Evolutionary conservation across 208 protist species (phyloP), one percentile per base, ranked within the genome.

Genomic region (Angomonas deanei): DNA sequence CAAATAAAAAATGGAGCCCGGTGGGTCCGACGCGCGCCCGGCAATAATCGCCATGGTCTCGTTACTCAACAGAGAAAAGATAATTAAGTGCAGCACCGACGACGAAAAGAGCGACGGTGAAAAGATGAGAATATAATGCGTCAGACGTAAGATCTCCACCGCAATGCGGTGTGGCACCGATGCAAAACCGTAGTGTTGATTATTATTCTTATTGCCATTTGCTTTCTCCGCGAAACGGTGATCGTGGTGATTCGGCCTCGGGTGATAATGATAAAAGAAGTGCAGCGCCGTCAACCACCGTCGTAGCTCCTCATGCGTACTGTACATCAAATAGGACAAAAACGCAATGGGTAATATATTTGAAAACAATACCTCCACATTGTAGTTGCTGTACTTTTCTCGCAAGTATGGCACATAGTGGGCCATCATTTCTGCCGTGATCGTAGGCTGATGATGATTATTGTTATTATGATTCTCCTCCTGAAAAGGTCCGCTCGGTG

Each of bases 341-440:
- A 92, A 79, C 0, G 85, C 82, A 26, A 94, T 64, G 0, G 84
- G 69, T 36, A 94, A 42, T 24, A 94, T 73, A 61, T 50, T 50
- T 50, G 13, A 19, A 50, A 50, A 50, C 23, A 50, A 50, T 23
- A 50, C 13, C 13, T 50, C 42, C 5, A 50, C 13, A 23, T 50
- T 50, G 15, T 50, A 5, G 17, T 26, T 26, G 42, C 23, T 19
- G 42, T 50, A 50, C 19, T 50, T 50, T 50, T 50, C 42, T 50
- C 8, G 17, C 42, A 19, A n/a, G 42, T 26, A n/a, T 26, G 42
- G 19, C 42, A 23, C 42, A n/a, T n/a, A n/a, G n/a, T n/a, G n/a
- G n/a, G n/a, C n/a, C n/a, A n/a, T n/a, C n/a, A n/a, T n/a, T n/a
- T n/a, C n/a, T n/a, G n/a, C n/a, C n/a, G n/a, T n/a, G n/a, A n/a